phyloP scores from a whole-genome alignment of 805 yeast genomes.

The Kodamaea hsintzibuensis region DNA sequence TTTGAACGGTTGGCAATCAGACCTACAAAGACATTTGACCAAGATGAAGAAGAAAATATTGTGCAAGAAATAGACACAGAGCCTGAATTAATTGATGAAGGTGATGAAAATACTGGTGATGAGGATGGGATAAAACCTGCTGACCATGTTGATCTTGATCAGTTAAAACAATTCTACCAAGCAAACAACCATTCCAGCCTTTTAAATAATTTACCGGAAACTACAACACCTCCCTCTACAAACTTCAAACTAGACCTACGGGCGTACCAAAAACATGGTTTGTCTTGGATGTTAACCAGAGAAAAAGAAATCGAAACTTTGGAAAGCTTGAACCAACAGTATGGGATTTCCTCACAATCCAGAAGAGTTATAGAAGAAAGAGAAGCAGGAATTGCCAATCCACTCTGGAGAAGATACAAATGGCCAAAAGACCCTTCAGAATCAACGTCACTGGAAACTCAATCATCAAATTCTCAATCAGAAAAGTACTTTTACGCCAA shows the following conservation, averaged over 20 bases:
- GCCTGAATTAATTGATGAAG: constrained; percentile 8
- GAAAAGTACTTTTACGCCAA: constrained; percentile 65
- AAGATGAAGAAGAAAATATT: constrained; percentile 7
- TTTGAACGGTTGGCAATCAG: constrained; percentile 51
- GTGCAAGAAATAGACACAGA: constrained; percentile 4
- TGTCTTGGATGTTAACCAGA: constrained; percentile 86
- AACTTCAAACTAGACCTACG: constrained; percentile 62
- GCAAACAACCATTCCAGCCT: constrained; percentile 67
- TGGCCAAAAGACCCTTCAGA: constrained; percentile 62
- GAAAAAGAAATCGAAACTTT: constrained; percentile 61
- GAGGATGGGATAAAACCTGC: constrained; percentile 18
- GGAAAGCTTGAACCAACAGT: constrained; percentile 26
- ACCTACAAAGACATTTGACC: constrained; percentile 18
- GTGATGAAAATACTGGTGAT: constrained; percentile 7
- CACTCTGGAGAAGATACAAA: constrained; percentile 75
- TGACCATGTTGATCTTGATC: constrained; percentile 62
- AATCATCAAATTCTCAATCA: background rate
- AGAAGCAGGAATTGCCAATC: constrained; percentile 67
- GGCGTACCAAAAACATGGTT: constrained; percentile 79
- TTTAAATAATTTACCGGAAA: constrained; percentile 58
- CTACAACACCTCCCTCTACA: constrained; percentile 48
- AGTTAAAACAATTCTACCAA: constrained; percentile 71
- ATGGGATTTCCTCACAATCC: constrained; percentile 28
- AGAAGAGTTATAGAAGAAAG: constrained; percentile 22
- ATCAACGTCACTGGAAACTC: background rate